These are phyloP conservation scores for Trametes versicolor DNA, from an alignment of 1,284 basidiomycete species.

Conservation along the genomic window DNA sequence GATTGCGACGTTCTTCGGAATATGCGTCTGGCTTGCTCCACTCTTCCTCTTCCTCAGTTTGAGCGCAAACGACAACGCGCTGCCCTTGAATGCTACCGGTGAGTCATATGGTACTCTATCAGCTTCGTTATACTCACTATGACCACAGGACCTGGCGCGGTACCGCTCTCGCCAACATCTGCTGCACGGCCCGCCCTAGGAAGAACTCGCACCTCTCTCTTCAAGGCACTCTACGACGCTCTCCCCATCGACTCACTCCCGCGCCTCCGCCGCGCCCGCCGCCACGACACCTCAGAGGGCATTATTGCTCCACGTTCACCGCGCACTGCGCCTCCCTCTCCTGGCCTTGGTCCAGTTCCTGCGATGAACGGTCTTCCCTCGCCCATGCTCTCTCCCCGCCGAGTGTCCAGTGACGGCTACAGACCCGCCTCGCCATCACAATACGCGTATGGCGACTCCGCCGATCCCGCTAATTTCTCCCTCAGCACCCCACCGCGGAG, in stretches of 20 bases:
- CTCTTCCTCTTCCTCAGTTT: constrained; percentile 93
- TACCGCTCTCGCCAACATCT: constrained; percentile 39
- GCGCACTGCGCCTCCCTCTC: constrained; percentile 28
- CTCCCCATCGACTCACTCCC: constrained; percentile 44
- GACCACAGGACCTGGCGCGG: constrained; percentile 21
- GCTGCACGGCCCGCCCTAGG: constrained; percentile 25
- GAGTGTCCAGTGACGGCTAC: constrained; percentile 36
- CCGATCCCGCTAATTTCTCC: constrained; percentile 31
- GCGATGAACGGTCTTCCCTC: constrained; percentile 39
- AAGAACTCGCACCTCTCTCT: constrained; percentile 43
- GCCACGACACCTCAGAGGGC: constrained; percentile 45
- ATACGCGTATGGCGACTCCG: constrained; percentile 1
- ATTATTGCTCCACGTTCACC: constrained; percentile 47
- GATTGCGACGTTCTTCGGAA: constrained; percentile 87
- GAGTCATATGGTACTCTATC: constrained; percentile 5
- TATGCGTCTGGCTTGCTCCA: constrained; percentile 94
- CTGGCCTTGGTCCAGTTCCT: constrained; percentile 37
- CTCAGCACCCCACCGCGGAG: constrained; percentile 38
- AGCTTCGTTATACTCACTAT: background rate
- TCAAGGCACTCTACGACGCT: constrained; percentile 45
- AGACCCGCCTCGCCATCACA: constrained; percentile 23
- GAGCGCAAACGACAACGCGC: constrained; percentile 94
- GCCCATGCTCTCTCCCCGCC: constrained; percentile 34
- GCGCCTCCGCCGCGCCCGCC: constrained; percentile 39
- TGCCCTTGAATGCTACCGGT: constrained; percentile 64